Conservation (phyloP, 1,139 yeast species). For the Tardiomyces blankii region DNA sequence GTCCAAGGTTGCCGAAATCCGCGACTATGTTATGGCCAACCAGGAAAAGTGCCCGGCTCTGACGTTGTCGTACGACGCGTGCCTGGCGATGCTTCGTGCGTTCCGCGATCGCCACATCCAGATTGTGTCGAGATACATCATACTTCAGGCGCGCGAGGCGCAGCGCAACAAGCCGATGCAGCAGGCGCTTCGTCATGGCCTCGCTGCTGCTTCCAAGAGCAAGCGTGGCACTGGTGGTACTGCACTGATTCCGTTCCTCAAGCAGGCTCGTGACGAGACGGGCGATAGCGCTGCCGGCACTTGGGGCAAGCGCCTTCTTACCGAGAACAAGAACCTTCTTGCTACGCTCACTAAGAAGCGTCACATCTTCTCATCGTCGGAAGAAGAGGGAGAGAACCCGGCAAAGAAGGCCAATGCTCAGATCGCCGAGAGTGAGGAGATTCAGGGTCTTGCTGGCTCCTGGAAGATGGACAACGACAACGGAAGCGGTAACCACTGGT, state of each 20-base stretch:
- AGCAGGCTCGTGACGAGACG: slow-evolving; percentile 93
- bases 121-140: slow-evolving; percentile 76
- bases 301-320: slow-evolving; percentile 74
- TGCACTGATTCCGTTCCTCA: slow-evolving; percentile 77
- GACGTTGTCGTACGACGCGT: slow-evolving; percentile 71
- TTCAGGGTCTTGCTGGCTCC: slow-evolving; percentile 16
- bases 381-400: slow-evolving; percentile 9
- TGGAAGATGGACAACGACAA: slow-evolving; percentile 15
- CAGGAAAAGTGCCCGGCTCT: slow-evolving; percentile 41
- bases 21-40: slow-evolving; percentile 47
- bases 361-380: slow-evolving; percentile 7
- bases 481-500: slow-evolving; percentile 18
- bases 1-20: slow-evolving; percentile 43
- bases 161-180: slow-evolving; percentile 18
- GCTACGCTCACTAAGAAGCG: slow-evolving; percentile 3
- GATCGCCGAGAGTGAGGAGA: neutral
- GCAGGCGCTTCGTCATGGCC: slow-evolving; percentile 23
- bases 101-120: slow-evolving; percentile 92
- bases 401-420: slow-evolving; percentile 1
- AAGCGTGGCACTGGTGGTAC: slow-evolving; percentile 89
- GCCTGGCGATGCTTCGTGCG: slow-evolving; percentile 77
- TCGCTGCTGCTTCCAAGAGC: slow-evolving; percentile 15
- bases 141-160: slow-evolving; percentile 52
- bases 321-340: slow-evolving; percentile 28
- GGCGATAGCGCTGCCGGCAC: slow-evolving; percentile 85